Conservation (phyloP, 768 basidiomycete species). For the Tricholomella constricta region DNA sequence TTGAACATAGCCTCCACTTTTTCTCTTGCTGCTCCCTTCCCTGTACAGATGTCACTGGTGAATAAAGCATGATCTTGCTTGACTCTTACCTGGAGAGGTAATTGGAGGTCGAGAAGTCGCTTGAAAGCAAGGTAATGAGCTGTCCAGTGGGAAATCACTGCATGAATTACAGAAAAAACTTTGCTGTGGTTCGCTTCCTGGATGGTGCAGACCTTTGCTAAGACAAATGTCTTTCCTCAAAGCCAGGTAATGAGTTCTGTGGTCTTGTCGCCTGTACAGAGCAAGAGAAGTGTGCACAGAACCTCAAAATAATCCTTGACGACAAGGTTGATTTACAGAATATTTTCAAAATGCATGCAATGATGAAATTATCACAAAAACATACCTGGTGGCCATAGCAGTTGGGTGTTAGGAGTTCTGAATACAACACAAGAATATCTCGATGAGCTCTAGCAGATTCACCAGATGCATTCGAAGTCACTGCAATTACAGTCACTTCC, state of each 20-base stretch:
- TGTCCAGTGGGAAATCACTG: conserved; percentile 32
- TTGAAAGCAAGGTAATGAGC: conserved; percentile 30
- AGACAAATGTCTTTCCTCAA: conserved; percentile 22
- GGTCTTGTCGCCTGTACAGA: conserved; percentile 7
- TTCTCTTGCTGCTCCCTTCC: neutral
- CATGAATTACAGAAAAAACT: conserved; percentile 19
- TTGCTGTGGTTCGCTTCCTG: conserved; percentile 7
- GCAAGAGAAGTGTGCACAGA: neutral
- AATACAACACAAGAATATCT: conserved; percentile 17
- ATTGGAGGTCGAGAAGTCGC: conserved; percentile 25
- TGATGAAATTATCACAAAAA: neutral
- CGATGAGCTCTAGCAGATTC: conserved; percentile 30
- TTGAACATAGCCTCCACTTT: neutral
- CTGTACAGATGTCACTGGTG: neutral
- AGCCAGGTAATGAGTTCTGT: conserved; percentile 31
- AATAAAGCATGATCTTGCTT: conserved; percentile 1
- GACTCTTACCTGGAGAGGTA: conserved; percentile 16
- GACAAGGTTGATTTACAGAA: neutral
- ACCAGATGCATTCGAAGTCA: conserved; percentile 37
- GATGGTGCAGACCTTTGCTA: conserved; percentile 17
- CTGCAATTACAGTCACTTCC: conserved; percentile 28
- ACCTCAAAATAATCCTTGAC: neutral
- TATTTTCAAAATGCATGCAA: neutral
- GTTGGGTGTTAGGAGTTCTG: conserved; percentile 29
- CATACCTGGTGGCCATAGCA: conserved; percentile 31